Evolutionary conservation across 1,284 basidiomycete species (phyloP).

Genomic region (Meripilus lineatus): DNA sequence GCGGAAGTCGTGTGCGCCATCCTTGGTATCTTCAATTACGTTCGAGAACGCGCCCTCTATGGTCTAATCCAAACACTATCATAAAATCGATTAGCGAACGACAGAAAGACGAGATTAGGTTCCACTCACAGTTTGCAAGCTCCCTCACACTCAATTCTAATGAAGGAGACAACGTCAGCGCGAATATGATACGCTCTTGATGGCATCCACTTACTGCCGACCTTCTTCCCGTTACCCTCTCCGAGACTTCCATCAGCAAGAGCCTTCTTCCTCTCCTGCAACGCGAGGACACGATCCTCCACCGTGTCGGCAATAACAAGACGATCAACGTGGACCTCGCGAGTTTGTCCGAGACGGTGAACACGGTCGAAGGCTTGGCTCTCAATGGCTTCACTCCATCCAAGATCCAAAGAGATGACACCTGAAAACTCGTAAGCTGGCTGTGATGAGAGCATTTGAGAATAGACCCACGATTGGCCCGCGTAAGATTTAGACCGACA

Average conservation of each 20-base stretch:
- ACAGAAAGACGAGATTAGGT: slow-evolving; percentile 5
- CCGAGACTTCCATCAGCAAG: slow-evolving; percentile 58
- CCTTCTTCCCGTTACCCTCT: slow-evolving; percentile 52
- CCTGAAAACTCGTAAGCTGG: slow-evolving; percentile 12
- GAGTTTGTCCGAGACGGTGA: slow-evolving; percentile 44
- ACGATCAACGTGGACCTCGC: slow-evolving; percentile 52
- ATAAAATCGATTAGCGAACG: neutral
- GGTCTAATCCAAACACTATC: slow-evolving; percentile 45
- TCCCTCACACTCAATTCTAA: slow-evolving; percentile 41
- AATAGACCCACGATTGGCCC: slow-evolving; percentile 44
- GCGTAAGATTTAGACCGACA: slow-evolving; percentile 53
- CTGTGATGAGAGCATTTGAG: slow-evolving; percentile 11
- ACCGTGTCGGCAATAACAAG: slow-evolving; percentile 54
- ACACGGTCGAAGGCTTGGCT: slow-evolving; percentile 78
- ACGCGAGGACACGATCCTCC: slow-evolving; percentile 52
- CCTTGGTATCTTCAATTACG: too few relatives aligned
- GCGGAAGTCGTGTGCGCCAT: too few relatives aligned
- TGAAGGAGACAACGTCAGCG: neutral
- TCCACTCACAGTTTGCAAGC: slow-evolving; percentile 35
- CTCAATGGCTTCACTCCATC: slow-evolving; percentile 22
- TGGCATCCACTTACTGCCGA: slow-evolving; percentile 42
- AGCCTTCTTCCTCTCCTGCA: slow-evolving; percentile 53
- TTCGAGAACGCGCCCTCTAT: slow-evolving; percentile 31
- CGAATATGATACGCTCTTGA: neutral
- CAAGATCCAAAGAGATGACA: slow-evolving; percentile 58